Conservation (phyloP, 352 stramenopile genomes). For the Phytophthora podocarpi region DNA sequence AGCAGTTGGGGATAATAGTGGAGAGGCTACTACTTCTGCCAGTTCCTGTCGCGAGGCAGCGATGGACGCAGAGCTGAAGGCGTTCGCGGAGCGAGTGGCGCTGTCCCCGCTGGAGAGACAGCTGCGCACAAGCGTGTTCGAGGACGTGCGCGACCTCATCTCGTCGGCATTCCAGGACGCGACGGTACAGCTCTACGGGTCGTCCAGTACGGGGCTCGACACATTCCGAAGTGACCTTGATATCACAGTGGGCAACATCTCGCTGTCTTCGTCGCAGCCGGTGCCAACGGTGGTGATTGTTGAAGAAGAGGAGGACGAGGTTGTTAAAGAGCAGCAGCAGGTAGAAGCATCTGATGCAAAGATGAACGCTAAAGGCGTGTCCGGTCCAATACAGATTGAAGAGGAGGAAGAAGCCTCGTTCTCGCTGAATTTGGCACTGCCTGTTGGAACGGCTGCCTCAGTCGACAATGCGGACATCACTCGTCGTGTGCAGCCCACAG, state of each 20-base stretch:
- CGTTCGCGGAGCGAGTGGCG: conserved; percentile 50
- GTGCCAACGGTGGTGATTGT: conserved; percentile 16
- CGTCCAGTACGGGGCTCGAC: conserved; percentile 69
- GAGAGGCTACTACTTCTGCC: too few relatives aligned
- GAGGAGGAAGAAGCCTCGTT: conserved; percentile 57
- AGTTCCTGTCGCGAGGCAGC: conserved; percentile 3
- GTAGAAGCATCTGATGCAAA: neutral
- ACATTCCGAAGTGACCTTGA: conserved; percentile 82
- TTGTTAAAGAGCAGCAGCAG: neutral
- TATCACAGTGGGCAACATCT: conserved; percentile 68
- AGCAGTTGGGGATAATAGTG: neutral
- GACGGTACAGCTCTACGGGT: conserved; percentile 68
- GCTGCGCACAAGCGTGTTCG: conserved; percentile 44
- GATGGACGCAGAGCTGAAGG: conserved; percentile 52
- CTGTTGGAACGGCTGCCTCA: conserved; percentile 21
- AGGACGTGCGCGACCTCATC: conserved; percentile 54
- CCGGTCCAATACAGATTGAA: neutral
- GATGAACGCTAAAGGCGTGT: neutral
- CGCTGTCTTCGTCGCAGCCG: conserved; percentile 20
- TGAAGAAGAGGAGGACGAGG: conserved; percentile 23
- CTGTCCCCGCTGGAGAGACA: conserved; percentile 49
- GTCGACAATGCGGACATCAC: conserved; percentile 33
- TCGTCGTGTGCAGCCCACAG: conserved; percentile 30
- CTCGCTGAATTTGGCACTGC: conserved; percentile 64
- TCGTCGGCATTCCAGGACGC: conserved; percentile 43